A percentile compares a stretch with the other conserved stretches of the same genome.
These are phyloP conservation scores for Saccharomycopsis schoenii DNA, from an alignment of 805 yeast genomes.

Conservation along the genomic window DNA sequence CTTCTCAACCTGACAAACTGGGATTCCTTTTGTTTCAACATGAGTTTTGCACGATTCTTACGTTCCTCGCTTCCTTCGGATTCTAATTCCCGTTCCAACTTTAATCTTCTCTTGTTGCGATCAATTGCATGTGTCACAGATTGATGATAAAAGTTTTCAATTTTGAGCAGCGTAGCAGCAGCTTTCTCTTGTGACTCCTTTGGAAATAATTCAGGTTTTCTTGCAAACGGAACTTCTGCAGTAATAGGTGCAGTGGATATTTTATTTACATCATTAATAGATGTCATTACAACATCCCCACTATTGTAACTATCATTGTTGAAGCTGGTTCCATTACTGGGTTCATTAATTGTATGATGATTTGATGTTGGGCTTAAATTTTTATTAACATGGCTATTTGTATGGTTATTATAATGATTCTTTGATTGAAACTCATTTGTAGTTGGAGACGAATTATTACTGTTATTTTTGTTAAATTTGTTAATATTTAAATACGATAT, in stretches of 20 bases:
- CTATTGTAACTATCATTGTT: constrained; percentile 7
- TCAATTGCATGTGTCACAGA: constrained; percentile 90
- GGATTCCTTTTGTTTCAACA: constrained; percentile 82
- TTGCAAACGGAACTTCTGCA: constrained; percentile 55
- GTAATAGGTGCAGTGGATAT: neutral
- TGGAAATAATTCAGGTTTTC: constrained; percentile 74
- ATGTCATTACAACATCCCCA: neutral
- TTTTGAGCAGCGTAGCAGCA: constrained; percentile 67
- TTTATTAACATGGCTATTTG: constrained; percentile 19
- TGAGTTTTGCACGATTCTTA: constrained; percentile 67
- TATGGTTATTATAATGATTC: neutral
- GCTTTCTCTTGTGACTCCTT: constrained; percentile 73
- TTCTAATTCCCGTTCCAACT: constrained; percentile 59
- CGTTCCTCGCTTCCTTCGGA: constrained; percentile 77
- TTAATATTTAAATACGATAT: constrained; percentile 17
- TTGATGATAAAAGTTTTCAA: constrained; percentile 79
- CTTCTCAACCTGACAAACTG: constrained; percentile 77
- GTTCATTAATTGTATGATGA: constrained; percentile 6
- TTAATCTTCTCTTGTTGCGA: constrained; percentile 84
- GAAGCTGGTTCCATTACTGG: constrained; percentile 5
- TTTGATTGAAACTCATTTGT: neutral
- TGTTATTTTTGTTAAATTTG: constrained; percentile 15
- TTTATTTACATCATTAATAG: neutral
- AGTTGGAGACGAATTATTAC: neutral
- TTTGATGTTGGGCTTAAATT: neutral